phyloP scores from a whole-genome alignment of 2,329 filamentous ascomycete species.

The Lecanicillium sp. region DNA sequence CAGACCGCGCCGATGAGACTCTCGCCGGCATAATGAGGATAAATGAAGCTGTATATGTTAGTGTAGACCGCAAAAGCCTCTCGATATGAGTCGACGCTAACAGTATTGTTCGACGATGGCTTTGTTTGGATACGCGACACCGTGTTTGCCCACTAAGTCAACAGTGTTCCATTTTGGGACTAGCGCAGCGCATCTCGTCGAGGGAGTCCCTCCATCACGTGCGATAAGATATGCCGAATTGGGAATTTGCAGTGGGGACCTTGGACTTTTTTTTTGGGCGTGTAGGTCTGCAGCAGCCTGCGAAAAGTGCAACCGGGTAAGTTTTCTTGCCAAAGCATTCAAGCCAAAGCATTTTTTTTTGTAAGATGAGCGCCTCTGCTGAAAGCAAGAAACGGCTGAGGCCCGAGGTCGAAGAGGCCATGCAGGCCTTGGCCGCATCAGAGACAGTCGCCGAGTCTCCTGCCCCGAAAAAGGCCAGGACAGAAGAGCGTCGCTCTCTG shows the following conservation, averaged over 20 bases:
- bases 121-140: conserved; percentile 10
- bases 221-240: conserved; percentile 20
- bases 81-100: conserved; percentile 1
- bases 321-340: no score
- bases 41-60: neutral
- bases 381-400: conserved; percentile 27
- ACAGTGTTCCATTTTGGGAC: conserved; percentile 22
- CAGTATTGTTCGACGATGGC: conserved; percentile 4
- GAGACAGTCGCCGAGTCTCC: conserved; percentile 21
- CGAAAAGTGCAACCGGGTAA: neutral
- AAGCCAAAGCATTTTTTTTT: conserved; percentile 1
- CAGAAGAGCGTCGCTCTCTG: conserved; percentile 61
- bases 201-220: conserved; percentile 21
- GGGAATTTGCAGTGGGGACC: neutral
- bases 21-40: conserved; percentile 40
- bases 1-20: conserved; percentile 33
- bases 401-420: conserved; percentile 22
- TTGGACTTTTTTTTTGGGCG: conserved; percentile 16
- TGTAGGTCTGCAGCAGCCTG: neutral
- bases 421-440: conserved; percentile 21
- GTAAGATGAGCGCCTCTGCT: conserved; percentile 20
- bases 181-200: conserved; percentile 12
- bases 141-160: conserved; percentile 16
- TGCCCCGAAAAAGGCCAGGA: conserved; percentile 45
- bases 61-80: neutral